Evolutionary conservation across 805 yeast genomes (phyloP).

Genomic region (Wilhelminamyces savonicus): DNA sequence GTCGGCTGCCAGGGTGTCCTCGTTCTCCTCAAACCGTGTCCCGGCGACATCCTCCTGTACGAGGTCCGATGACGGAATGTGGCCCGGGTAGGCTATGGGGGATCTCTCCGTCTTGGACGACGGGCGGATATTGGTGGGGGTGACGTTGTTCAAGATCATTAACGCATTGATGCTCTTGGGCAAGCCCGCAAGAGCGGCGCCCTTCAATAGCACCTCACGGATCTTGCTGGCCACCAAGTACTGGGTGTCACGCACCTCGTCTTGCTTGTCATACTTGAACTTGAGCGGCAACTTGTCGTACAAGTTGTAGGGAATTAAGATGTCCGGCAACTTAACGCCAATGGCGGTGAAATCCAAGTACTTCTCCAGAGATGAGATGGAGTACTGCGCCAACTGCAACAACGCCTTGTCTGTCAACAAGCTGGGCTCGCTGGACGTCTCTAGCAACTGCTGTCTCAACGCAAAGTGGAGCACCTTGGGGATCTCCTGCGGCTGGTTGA

Average conservation of each 20-base stretch:
- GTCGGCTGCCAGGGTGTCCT: constrained; percentile 14
- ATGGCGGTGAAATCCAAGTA: constrained; percentile 32
- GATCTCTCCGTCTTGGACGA: constrained; percentile 19
- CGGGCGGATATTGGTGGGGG: constrained; percentile 42
- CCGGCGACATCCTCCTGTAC: constrained; percentile 35
- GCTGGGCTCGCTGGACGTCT: constrained; percentile 15
- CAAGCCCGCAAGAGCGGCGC: constrained; percentile 74
- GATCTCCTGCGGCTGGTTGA: constrained; percentile 77
- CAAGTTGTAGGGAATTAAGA: constrained; percentile 33
- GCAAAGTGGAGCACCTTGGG: constrained; percentile 73
- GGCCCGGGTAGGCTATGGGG: constrained; percentile 23
- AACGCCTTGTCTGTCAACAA: constrained; percentile 28
- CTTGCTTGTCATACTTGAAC: constrained; percentile 25
- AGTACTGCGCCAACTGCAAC: constrained; percentile 32
- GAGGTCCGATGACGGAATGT: constrained; percentile 29
- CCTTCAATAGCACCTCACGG: constrained; percentile 73
- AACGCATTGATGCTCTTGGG: constrained; percentile 82
- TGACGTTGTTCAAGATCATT: constrained; percentile 53
- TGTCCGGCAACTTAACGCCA: constrained; percentile 38
- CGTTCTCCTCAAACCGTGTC: constrained; percentile 24
- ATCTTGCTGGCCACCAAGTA: constrained; percentile 42
- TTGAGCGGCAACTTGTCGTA: constrained; percentile 31
- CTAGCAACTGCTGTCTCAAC: constrained; percentile 37
- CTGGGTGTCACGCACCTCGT: constrained; percentile 32
- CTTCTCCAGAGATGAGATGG: constrained; percentile 31